Evolutionary conservation across 805 yeast species (phyloP).

Genomic region (Yarrowia phangngaensis): DNA sequence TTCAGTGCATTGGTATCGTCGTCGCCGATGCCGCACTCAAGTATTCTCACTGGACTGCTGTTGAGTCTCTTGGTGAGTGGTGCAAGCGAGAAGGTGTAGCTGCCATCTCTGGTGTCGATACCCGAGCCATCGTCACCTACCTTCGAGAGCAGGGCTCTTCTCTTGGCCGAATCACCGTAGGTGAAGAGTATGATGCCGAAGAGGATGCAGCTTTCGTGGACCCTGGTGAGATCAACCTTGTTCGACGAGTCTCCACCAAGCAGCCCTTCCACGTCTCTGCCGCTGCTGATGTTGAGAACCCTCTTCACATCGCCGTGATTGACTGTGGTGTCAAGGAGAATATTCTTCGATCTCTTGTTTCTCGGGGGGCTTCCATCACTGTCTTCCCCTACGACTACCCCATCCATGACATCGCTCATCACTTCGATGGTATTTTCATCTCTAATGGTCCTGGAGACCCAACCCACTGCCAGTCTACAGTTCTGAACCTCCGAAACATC

Average conservation of each 20-base stretch:
- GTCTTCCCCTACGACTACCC: slow-evolving; percentile 97
- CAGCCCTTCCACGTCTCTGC: slow-evolving; percentile 87
- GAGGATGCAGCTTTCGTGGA: slow-evolving; percentile 87
- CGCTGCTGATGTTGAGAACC: slow-evolving; percentile 41
- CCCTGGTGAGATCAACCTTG: slow-evolving; percentile 86
- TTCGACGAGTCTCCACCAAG: slow-evolving; percentile 89
- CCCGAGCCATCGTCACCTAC: slow-evolving; percentile 87
- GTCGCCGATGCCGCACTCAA: slow-evolving; percentile 93
- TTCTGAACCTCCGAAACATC: slow-evolving; percentile 64
- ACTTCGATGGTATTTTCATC: slow-evolving; percentile 91
- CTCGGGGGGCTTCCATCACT: slow-evolving; percentile 93
- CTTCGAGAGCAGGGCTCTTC: slow-evolving; percentile 96
- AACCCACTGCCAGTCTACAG: slow-evolving; percentile 78
- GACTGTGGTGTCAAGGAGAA: slow-evolving; percentile 99
- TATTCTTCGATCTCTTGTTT: slow-evolving; percentile 86
- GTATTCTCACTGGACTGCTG: slow-evolving; percentile 99
- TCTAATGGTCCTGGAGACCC: slow-evolving; percentile 99
- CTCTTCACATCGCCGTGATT: slow-evolving; percentile 81
- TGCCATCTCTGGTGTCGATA: slow-evolving; percentile 94
- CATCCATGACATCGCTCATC: slow-evolving; percentile 80
- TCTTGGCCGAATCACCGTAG: slow-evolving; percentile 82
- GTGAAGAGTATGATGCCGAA: slow-evolving; percentile 87
- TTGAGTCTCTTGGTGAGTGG: slow-evolving; percentile 92
- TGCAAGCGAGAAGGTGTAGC: slow-evolving; percentile 95
- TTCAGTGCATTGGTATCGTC: slow-evolving; percentile 93